Percentiles rank a stretch among this genome's conserved stretches.
phyloP scores from a whole-genome alignment of 164 flowering plant species.

The Berberis vulgaris region DNA sequence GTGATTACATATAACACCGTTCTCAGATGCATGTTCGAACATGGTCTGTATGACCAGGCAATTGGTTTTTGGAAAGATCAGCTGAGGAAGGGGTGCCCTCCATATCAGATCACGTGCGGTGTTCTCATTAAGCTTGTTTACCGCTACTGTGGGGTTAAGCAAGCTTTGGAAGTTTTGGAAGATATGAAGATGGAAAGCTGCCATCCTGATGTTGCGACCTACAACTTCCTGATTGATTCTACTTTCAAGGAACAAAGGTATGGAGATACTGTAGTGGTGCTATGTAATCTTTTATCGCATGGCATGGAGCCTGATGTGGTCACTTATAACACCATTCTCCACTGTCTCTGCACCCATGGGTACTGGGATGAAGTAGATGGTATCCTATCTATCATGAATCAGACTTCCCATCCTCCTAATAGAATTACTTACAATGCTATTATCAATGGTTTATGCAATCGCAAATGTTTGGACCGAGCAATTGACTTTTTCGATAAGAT shows the following conservation, averaged over 20 bases:
- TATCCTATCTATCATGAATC: slow-evolving; percentile 46
- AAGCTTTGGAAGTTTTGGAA: slow-evolving; percentile 50
- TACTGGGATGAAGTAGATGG: slow-evolving; percentile 61
- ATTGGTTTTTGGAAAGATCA: too few relatives aligned
- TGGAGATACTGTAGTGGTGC: slow-evolving; percentile 51
- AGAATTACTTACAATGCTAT: slow-evolving; percentile 63
- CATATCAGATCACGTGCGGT: too few relatives aligned
- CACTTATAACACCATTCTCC: slow-evolving; percentile 54
- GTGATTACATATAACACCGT: too few relatives aligned
- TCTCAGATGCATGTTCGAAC: too few relatives aligned
- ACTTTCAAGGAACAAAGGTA: slow-evolving; percentile 43
- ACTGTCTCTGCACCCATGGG: slow-evolving; percentile 38
- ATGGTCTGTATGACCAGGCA: too few relatives aligned
- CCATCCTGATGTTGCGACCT: slow-evolving; percentile 62
- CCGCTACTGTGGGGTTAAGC: slow-evolving; percentile 13
- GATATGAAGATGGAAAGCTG: slow-evolving; percentile 47
- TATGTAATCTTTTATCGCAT: slow-evolving; percentile 52
- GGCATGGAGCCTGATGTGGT: slow-evolving; percentile 63
- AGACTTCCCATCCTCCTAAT: slow-evolving; percentile 48
- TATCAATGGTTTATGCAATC: slow-evolving; percentile 61
- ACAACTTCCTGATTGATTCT: slow-evolving; percentile 73
- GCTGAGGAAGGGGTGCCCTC: too few relatives aligned
- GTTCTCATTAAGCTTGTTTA: too few relatives aligned
- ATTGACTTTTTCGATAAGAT: slow-evolving; percentile 47
- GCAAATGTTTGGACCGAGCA: slow-evolving; percentile 57